A percentile compares a stretch with the other conserved stretches of the same genome.
phyloP scores from a whole-genome alignment of 1,284 basidiomycete species.

The Puccinia polysora region DNA sequence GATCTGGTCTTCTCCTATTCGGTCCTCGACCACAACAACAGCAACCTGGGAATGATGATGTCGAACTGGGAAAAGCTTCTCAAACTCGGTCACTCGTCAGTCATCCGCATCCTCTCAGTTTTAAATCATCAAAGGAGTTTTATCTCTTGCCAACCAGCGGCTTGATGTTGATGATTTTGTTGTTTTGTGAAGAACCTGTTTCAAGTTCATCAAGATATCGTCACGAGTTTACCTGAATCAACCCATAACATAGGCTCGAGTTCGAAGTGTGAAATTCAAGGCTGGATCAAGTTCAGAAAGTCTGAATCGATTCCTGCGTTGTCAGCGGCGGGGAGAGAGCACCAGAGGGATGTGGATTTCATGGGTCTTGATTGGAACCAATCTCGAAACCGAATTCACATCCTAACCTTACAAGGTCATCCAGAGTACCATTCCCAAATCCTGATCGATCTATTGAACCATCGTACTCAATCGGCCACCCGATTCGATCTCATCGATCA shows the following conservation, averaged over 20 bases:
- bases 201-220: slow-evolving; percentile 25
- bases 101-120: not conserved
- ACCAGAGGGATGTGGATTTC: too few relatives aligned
- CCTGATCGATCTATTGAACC: not conserved
- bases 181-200: not conserved
- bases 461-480: not conserved
- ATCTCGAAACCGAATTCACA: not conserved
- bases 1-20: not conserved
- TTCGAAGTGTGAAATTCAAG: not conserved
- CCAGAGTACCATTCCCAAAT: slow-evolving; percentile 2
- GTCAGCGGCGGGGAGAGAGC: not conserved
- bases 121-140: not conserved
- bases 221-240: not conserved
- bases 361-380: too few relatives aligned
- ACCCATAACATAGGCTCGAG: slow-evolving; percentile 4
- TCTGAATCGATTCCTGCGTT: too few relatives aligned
- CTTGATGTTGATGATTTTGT: not conserved
- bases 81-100: not conserved
- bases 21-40: not conserved
- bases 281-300: slow-evolving; percentile 2
- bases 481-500: not conserved
- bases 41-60: not conserved
- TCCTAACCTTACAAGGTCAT: slow-evolving; percentile 18
- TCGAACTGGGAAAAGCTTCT: not conserved
- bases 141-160: not conserved